phyloP scores from a whole-genome alignment of 2,329 filamentous ascomycete species.

The Ascosphaera apis region DNA sequence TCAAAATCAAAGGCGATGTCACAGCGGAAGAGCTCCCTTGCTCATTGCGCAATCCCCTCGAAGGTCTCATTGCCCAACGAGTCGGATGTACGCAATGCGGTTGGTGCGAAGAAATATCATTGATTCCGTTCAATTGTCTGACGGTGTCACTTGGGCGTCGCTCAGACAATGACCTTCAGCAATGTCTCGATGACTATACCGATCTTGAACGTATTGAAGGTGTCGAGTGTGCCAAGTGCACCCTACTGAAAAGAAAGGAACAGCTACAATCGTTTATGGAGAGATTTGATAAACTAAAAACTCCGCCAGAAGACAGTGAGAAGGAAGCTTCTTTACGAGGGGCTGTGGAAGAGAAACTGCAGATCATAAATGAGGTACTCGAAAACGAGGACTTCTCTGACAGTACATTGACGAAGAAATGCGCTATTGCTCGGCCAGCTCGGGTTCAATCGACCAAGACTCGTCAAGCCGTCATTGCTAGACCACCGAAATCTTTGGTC shows the following conservation, averaged over 20 bases:
- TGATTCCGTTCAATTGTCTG: slow-evolving; percentile 85
- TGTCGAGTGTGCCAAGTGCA: slow-evolving; percentile 82
- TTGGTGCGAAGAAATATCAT: slow-evolving; percentile 64
- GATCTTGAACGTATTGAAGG: slow-evolving; percentile 66
- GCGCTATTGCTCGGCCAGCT: slow-evolving; percentile 41
- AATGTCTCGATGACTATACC: slow-evolving; percentile 67
- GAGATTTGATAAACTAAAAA: slow-evolving; percentile 18
- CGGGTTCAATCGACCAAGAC: slow-evolving; percentile 64
- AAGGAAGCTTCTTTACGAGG: slow-evolving; percentile 12
- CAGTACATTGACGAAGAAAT: slow-evolving; percentile 37
- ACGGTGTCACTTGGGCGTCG: slow-evolving; percentile 56
- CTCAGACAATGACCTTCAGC: slow-evolving; percentile 45
- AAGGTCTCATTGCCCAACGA: slow-evolving; percentile 68
- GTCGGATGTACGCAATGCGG: slow-evolving; percentile 73
- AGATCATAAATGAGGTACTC: slow-evolving; percentile 45
- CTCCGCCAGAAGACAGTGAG: slow-evolving; percentile 15
- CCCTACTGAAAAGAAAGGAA: slow-evolving; percentile 37
- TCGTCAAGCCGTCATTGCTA: slow-evolving; percentile 65
- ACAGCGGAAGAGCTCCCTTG: slow-evolving; percentile 4
- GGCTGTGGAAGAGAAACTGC: slow-evolving; percentile 31
- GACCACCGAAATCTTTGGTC: slow-evolving; percentile 56
- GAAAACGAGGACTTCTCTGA: slow-evolving; percentile 63
- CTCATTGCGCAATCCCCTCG: slow-evolving; percentile 47
- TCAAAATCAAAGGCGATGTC: too few species aligned
- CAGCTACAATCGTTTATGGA: slow-evolving; percentile 28